Conservation (phyloP, 495 filamentous ascomycete genomes). For the Neurospora tetraspora region DNA sequence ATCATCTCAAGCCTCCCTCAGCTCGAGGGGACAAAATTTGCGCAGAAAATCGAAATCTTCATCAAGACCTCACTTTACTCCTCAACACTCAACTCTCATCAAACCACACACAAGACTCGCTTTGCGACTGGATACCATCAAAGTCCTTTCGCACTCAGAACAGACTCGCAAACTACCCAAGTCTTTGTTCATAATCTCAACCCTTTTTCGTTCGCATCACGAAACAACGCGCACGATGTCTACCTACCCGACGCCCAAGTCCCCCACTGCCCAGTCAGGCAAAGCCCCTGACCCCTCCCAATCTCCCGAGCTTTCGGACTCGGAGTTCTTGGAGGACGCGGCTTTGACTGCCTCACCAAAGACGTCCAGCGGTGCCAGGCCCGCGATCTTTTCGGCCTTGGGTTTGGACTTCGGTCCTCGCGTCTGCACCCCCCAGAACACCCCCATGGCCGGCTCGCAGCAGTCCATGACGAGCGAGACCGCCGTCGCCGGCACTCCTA, state of each 20-base stretch:
- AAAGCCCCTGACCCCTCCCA: too few species aligned
- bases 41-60: too few species aligned
- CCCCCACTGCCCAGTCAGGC: too few species aligned
- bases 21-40: too few species aligned
- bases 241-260: not conserved
- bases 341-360: not conserved
- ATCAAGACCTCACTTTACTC: not conserved
- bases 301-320: too few species aligned
- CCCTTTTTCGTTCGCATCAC: not conserved
- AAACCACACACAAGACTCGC: not conserved
- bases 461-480: not conserved
- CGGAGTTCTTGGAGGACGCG: not conserved
- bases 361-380: not conserved
- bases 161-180: not conserved
- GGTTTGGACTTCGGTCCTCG: not conserved
- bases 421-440: too few species aligned
- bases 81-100: not conserved
- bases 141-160: not conserved
- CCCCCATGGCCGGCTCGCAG: not conserved
- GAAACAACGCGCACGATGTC: not conserved
- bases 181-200: not conserved
- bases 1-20: too few species aligned
- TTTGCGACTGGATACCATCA: not conserved
- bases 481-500: not conserved
- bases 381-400: not conserved